Evolutionary conservation across 192 early-diverging fungal species (phyloP).

Genomic region (Ambispora gerdemannii): DNA sequence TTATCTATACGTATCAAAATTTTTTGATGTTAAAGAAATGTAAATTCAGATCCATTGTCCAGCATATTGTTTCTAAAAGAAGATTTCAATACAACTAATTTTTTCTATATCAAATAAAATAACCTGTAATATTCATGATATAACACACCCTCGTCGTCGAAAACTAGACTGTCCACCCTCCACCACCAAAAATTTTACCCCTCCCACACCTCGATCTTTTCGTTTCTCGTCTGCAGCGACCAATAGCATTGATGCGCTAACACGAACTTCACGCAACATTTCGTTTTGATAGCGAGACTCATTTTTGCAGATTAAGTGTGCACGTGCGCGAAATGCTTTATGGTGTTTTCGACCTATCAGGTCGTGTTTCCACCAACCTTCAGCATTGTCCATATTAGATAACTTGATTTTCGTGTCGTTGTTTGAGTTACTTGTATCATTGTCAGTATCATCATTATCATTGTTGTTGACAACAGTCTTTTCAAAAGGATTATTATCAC

Average conservation of each 20-base stretch:
- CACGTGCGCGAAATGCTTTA: not conserved
- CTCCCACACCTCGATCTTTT: not conserved
- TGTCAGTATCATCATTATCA: not conserved
- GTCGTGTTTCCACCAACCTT: constrained; percentile 4
- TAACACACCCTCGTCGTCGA: not conserved
- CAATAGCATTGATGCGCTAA: constrained; percentile 2
- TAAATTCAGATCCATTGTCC: too few relatives aligned
- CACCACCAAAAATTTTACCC: constrained; percentile 21
- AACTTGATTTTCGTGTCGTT: not conserved
- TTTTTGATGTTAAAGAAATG: too few relatives aligned
- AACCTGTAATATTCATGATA: too few relatives aligned
- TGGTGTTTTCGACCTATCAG: not conserved
- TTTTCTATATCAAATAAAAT: too few relatives aligned
- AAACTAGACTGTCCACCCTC: not conserved
- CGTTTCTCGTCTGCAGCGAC: constrained; percentile 1
- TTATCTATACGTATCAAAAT: too few relatives aligned
- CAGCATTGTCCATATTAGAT: not conserved
- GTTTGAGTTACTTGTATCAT: not conserved
- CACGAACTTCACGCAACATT: not conserved
- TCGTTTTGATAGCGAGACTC: not conserved
- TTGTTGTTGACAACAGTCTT: not conserved
- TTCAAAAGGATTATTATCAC: not conserved
- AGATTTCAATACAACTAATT: too few relatives aligned
- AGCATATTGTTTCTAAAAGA: too few relatives aligned
- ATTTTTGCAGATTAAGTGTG: not conserved